Evolutionary conservation across 2,329 filamentous ascomycete genomes (phyloP), one percentile per base, ranked within the genome.

Genomic region (Aurifilum marmelostoma): DNA sequence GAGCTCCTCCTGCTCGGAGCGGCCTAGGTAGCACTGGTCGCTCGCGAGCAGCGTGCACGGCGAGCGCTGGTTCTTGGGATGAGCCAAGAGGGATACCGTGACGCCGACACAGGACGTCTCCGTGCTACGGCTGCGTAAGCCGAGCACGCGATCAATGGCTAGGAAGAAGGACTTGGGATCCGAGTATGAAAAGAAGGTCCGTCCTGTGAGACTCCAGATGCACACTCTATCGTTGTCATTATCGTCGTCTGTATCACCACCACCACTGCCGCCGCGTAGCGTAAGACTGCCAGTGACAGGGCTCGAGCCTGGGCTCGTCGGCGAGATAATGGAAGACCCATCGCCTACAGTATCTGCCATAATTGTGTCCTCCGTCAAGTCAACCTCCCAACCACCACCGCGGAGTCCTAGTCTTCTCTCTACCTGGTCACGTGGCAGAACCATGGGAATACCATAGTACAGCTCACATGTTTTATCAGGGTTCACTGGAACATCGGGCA

Each of bases 381-480:
- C 58, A 47, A 29, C 52, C 2, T 64, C 12, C 41, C 61, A 8
- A 34, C 34, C 34, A 34, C 34, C 34, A 34, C 62, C 56, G 12
- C 63, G 50, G 8, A 63, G 34, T 2, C 18, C 21, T 27, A 56
- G 39, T 24, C 24, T 14, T 12, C 21, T 59, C 60, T 37, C 29
- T 32, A 29, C 41, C 14, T 66, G 7, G 5, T 61, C n/a, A 37
- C 43, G n/a, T 7, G 63, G 37, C 41, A 67, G 14, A 32, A 69
- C 24, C 21, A 61, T 64, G n/a, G 69, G 69, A 14, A 69, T 43
- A 3, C 67, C 67, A 50, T 69, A 71, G 37, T 50, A 69, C 2
- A 64, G 29, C 61, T 71, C 69, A 32, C 52, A 69, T 37, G 56
- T 69, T 24, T 65, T 58, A 3, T 71, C 67, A 54, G 69, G 69